Conservation (phyloP, 441 rosid genomes). For the Jatropha podagrica region DNA sequence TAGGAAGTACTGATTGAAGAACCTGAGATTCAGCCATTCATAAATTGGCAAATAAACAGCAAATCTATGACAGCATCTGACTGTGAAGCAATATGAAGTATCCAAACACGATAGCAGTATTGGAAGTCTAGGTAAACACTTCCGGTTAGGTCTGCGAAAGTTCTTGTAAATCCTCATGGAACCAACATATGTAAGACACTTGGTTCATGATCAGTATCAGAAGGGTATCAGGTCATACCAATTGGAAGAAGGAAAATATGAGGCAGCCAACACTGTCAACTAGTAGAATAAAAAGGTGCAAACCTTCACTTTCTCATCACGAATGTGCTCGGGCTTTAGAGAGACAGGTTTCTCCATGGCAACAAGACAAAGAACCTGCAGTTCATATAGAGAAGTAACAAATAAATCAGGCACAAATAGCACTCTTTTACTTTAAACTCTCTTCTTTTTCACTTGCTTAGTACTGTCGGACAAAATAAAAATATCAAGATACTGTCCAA, state of each 20-base stretch:
- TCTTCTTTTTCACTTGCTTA: not conserved
- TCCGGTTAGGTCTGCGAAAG: not conserved
- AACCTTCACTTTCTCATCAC: constrained; percentile 99
- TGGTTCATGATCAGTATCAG: constrained; percentile 4
- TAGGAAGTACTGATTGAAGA: constrained; percentile 90
- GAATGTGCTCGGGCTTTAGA: constrained; percentile 93
- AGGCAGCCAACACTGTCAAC: constrained; percentile 10
- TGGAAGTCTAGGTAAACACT: constrained; percentile 3
- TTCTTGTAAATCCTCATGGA: constrained; percentile 2
- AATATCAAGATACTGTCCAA: not conserved
- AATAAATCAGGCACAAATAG: constrained; percentile 5
- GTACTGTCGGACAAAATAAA: not conserved
- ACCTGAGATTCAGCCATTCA: constrained; percentile 49
- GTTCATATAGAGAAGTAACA: constrained; percentile 19
- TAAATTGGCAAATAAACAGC: constrained; percentile 21
- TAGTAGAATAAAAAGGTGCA: constrained; percentile 11
- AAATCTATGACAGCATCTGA: constrained; percentile 9
- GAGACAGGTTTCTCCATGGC: constrained; percentile 99
- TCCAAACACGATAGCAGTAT: not conserved
- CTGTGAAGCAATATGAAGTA: constrained; percentile 5
- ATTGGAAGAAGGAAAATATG: not conserved
- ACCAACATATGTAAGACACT: not conserved
- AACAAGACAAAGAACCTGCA: constrained; percentile 90
- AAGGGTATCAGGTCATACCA: not conserved
- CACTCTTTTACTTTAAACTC: not conserved